phyloP scores from a whole-genome alignment of 129 eudicot species.

The Arctium minus region DNA sequence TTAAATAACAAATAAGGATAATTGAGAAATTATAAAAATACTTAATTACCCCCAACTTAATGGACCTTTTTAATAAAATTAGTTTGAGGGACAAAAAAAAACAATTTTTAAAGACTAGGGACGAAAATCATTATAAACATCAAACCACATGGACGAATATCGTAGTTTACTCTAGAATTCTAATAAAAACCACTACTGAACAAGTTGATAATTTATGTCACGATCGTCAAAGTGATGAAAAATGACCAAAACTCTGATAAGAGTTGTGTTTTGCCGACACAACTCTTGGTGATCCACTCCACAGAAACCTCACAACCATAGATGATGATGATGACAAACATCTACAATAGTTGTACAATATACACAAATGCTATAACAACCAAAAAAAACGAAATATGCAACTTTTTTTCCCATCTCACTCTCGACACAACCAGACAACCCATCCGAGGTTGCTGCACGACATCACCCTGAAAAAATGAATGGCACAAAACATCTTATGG shows the following conservation, averaged over 20 bases:
- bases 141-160: no score
- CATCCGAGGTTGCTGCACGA: constrained; percentile 32
- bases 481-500: constrained; percentile 34
- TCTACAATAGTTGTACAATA: constrained; percentile 36
- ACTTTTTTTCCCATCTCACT: constrained; percentile 29
- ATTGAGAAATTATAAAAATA: no score
- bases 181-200: background rate
- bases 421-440: constrained; percentile 47
- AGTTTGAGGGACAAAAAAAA: no score
- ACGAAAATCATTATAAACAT: no score
- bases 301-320: constrained; percentile 34
- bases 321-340: constrained; percentile 20
- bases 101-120: no score
- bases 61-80: no score
- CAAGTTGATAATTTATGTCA: constrained; percentile 16
- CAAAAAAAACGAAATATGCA: constrained; percentile 19
- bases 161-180: no score
- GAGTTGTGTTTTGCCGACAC: constrained; percentile 35
- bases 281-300: constrained; percentile 18
- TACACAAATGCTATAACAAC: constrained; percentile 41
- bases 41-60: no score
- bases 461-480: constrained; percentile 39
- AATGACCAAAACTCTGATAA: constrained; percentile 63
- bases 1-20: no score
- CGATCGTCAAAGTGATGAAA: constrained; percentile 14